Evolutionary conservation across 1,139 yeast species (phyloP).

Genomic region (Meyerozyma guilliermondii): DNA sequence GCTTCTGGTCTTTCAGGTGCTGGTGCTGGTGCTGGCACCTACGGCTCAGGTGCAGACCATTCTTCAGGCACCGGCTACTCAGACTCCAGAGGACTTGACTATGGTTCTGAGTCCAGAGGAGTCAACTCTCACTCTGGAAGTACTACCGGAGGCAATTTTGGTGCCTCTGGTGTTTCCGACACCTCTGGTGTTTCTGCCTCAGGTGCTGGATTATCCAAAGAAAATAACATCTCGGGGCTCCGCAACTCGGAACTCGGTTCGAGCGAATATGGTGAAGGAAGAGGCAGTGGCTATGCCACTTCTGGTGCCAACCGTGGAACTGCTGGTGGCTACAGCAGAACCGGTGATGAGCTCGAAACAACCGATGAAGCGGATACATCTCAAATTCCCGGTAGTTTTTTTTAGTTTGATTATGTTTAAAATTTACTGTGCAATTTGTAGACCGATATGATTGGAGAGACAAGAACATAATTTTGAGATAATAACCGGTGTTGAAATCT

Average conservation of each 20-base stretch:
- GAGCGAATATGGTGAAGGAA: not conserved
- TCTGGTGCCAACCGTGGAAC: not conserved
- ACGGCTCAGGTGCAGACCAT: not conserved
- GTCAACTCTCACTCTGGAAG: not conserved
- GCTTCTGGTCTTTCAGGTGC: too few relatives aligned
- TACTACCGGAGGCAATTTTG: not conserved
- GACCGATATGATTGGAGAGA: too few relatives aligned
- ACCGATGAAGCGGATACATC: not conserved
- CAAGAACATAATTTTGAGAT: too few relatives aligned
- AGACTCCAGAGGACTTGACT: not conserved
- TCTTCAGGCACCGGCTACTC: too few relatives aligned
- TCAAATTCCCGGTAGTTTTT: constrained; percentile 1
- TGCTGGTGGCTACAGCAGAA: not conserved
- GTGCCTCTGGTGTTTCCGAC: not conserved
- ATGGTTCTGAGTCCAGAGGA: not conserved
- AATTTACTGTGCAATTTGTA: not conserved
- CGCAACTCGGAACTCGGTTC: too few relatives aligned
- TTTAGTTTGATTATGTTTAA: constrained; percentile 1
- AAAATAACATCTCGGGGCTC: not conserved
- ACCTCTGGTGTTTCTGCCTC: not conserved
- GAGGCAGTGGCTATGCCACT: not conserved
- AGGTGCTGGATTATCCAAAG: not conserved
- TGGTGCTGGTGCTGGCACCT: not conserved
- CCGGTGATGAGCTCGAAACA: not conserved
- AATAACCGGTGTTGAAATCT: too few relatives aligned